A percentile compares a stretch with the other conserved stretches of the same genome.
Conservation (phyloP, 306 rosid species). For the Vicia sativa region DNA sequence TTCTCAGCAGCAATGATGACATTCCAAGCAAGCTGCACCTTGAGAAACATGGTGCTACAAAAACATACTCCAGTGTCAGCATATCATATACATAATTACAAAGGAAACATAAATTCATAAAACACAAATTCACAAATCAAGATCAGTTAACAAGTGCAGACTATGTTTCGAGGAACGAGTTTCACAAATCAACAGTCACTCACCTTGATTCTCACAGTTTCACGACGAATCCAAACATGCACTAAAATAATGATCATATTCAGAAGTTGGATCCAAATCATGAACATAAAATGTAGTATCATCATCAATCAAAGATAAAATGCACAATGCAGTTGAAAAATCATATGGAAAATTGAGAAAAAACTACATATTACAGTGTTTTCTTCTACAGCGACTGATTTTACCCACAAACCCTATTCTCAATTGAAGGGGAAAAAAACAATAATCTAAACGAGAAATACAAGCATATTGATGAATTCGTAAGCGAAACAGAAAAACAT, state of each 20-base stretch:
- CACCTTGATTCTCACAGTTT: neutral
- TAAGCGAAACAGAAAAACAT: neutral
- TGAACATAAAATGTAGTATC: neutral
- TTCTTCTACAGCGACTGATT: neutral
- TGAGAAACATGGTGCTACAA: slow-evolving; percentile 57
- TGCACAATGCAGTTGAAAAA: neutral
- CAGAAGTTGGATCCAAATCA: neutral
- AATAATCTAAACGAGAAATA: neutral
- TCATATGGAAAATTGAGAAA: neutral
- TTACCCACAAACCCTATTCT: neutral
- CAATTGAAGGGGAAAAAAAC: neutral
- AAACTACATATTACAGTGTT: neutral
- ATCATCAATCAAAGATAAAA: neutral
- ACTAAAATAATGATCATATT: neutral
- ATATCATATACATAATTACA: slow-evolving; percentile 7
- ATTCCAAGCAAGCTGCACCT: slow-evolving; percentile 77
- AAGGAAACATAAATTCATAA: slow-evolving; percentile 8
- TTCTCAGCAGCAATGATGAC: slow-evolving; percentile 73
- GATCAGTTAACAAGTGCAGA: neutral
- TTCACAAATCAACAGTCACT: too few relatives aligned
- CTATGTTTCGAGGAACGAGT: neutral
- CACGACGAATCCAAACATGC: neutral
- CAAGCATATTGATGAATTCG: slow-evolving; percentile 1
- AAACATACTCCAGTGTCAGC: slow-evolving; percentile 24
- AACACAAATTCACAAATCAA: neutral